Conservation (phyloP, 441 rosid genomes). For the Eutrema salsugineum region DNA sequence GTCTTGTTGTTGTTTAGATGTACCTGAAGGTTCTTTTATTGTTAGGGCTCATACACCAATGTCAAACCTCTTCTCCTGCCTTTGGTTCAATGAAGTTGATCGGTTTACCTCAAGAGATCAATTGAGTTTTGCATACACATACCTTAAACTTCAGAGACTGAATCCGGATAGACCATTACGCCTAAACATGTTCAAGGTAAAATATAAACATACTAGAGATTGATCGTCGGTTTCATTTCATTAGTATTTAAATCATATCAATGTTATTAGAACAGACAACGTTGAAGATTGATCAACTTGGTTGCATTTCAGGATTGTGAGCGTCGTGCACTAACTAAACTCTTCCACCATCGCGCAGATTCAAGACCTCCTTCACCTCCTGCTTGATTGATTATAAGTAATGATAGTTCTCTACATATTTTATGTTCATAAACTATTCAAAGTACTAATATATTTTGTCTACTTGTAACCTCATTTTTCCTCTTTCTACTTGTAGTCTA, state of each 20-base stretch:
- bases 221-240: not conserved
- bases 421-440: not conserved
- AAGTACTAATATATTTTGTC: not conserved
- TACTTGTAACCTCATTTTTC: not conserved
- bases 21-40: constrained; percentile 94
- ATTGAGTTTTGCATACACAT: constrained; percentile 89
- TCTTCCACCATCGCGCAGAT: constrained; percentile 57
- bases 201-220: not conserved
- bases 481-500: not conserved
- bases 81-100: constrained; percentile 94
- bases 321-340: constrained; percentile 68
- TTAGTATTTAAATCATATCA: not conserved
- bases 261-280: not conserved
- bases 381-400: constrained; percentile 38
- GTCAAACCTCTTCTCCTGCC: constrained; percentile 92
- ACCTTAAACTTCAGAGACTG: constrained; percentile 70
- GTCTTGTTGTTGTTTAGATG: constrained; percentile 51
- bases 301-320: constrained; percentile 76
- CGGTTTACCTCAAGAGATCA: constrained; percentile 93
- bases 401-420: not conserved
- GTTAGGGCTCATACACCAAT: constrained; percentile 87
- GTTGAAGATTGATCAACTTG: constrained; percentile 10
- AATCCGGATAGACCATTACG: constrained; percentile 71
- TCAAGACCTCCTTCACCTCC: constrained; percentile 33
- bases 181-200: constrained; percentile 89